Conservation (phyloP, 805 yeast genomes). For the Hermanozyma aechmeae region DNA sequence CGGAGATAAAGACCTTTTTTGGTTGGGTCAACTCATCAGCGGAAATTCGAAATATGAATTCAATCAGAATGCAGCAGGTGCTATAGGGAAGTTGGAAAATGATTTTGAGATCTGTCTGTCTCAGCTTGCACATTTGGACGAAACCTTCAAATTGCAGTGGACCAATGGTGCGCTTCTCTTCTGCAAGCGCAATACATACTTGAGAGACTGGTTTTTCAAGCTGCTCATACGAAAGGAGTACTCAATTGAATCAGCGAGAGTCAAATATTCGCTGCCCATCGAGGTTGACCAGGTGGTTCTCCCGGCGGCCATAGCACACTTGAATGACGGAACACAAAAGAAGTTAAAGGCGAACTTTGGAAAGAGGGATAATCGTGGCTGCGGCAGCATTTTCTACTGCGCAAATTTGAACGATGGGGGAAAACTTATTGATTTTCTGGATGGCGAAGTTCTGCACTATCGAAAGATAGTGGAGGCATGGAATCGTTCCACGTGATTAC, state of each 20-base stretch:
- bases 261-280: slow-evolving; percentile 3
- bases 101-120: slow-evolving; percentile 13
- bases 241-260: too few relatives aligned
- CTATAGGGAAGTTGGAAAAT: slow-evolving; percentile 12
- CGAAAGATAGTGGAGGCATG: slow-evolving; percentile 5
- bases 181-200: slow-evolving; percentile 13
- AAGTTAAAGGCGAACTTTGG: slow-evolving; percentile 3
- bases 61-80: slow-evolving; percentile 12
- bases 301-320: slow-evolving; percentile 6
- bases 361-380: slow-evolving; percentile 6
- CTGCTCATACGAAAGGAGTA: too few relatives aligned
- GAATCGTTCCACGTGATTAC: too few relatives aligned
- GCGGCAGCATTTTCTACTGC: slow-evolving; percentile 9
- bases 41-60: slow-evolving; percentile 12
- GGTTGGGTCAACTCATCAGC: slow-evolving; percentile 20
- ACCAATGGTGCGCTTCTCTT: slow-evolving; percentile 17
- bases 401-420: slow-evolving; percentile 8
- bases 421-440: slow-evolving; percentile 2
- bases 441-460: slow-evolving; percentile 1
- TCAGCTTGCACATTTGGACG: slow-evolving; percentile 17
- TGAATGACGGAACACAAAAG: slow-evolving; percentile 1
- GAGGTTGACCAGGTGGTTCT: slow-evolving; percentile 4
- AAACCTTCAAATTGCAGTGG: slow-evolving; percentile 15
- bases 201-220: slow-evolving; percentile 7
- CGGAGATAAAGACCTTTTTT: slow-evolving; percentile 20